Evolutionary conservation across 768 basidiomycete species (phyloP), one percentile per base, ranked within the genome.

Genomic region (Termitomyces sp.): DNA sequence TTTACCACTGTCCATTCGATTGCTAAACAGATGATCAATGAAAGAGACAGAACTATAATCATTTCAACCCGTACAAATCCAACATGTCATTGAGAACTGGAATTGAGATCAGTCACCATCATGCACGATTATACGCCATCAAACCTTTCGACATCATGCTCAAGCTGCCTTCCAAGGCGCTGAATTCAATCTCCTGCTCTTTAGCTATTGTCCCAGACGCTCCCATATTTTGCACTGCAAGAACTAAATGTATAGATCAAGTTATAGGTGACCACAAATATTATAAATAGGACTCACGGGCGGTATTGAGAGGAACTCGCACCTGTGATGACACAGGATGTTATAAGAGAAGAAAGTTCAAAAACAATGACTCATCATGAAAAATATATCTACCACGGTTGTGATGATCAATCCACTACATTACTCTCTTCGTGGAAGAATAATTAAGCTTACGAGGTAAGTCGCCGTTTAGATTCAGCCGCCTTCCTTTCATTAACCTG

Each of bases 141-240:
- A 38, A 38, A 80, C 87, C 88, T 77, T 91, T 90, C 37, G 85
- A 84, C 93, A 94, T 94, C 87, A 91, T 90, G 54, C 82, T 85
- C 48, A 94, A 70, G 63, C 86, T 88, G 2, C 88, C 88, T 62
- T 84, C 83, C 17, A 94, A 77, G 6, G 90, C 94, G 63, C 84
- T 85, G 65, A 94, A 93, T 73, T 97, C 93, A 54, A 95, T 84
- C 58, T 88, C 85, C 64, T 93, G 87, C 37, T 86, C 82, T 60
- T 81, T 84, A 2, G 80, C 77, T 44, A 96, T 80, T 1, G 81
- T 79, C 8, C 87, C 83, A 1, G 83, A 83, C 1, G 90, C 91
- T 58, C 89, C 86, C 80, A 96, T 85, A 64, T 98, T 96, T 71
- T 97, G 94, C 17, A 95, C 88, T 1, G 94, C 92, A 47, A 96